Evolutionary conservation across 306 rosid species (phyloP).

Genomic region (Quercus bicolor): DNA sequence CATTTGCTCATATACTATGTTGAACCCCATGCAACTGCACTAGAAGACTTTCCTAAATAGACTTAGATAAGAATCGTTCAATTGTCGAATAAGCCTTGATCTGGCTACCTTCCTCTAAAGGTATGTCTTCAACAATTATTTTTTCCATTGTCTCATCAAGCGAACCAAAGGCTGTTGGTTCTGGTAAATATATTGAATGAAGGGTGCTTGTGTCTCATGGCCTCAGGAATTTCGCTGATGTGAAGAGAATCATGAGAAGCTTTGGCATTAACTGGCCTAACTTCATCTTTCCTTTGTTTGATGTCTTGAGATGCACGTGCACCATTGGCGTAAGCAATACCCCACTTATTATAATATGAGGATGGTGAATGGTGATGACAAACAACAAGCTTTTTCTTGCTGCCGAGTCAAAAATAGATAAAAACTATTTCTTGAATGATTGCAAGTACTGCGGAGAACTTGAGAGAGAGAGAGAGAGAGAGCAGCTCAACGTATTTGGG

Average conservation of each 20-base stretch:
- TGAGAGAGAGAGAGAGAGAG: too few relatives aligned
- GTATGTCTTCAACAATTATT: background rate
- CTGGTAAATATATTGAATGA: background rate
- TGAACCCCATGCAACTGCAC: conserved; percentile 38
- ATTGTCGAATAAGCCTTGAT: conserved; percentile 36
- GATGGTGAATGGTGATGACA: too few relatives aligned
- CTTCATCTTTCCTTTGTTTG: background rate
- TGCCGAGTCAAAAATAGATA: too few relatives aligned
- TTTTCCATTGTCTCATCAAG: background rate
- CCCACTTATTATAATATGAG: too few relatives aligned
- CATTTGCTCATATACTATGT: conserved; percentile 36
- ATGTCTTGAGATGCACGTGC: background rate
- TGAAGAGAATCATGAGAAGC: background rate
- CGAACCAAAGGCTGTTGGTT: background rate
- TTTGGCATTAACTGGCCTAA: background rate
- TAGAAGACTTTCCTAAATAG: conserved; percentile 31
- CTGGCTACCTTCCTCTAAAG: conserved; percentile 21
- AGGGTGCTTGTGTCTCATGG: background rate
- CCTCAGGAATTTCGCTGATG: background rate
- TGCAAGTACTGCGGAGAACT: too few relatives aligned
- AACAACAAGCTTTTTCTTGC: too few relatives aligned
- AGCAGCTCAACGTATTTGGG: too few relatives aligned
- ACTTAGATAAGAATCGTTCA: conserved; percentile 26
- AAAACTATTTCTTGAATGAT: too few relatives aligned
- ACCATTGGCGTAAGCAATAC: background rate